Evolutionary conservation across 257 asterid species (phyloP).

Genomic region (Solanum neorickii): DNA sequence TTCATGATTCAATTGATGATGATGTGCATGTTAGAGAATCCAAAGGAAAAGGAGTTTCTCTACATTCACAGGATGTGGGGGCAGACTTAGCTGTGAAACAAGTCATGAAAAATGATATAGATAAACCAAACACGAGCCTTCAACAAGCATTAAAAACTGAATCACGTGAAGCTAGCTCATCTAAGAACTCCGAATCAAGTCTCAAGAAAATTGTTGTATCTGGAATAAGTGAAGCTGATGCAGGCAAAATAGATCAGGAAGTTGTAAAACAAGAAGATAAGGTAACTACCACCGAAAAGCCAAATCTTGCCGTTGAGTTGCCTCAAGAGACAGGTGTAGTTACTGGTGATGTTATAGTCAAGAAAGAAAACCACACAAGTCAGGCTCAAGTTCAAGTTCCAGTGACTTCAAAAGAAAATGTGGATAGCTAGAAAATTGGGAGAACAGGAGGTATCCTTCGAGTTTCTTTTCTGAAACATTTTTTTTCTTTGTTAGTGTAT

Average conservation of each 20-base stretch:
- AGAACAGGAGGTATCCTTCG: neutral
- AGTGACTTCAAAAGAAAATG: neutral
- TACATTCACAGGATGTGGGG: neutral
- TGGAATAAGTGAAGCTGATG: neutral
- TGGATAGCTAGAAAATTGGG: neutral
- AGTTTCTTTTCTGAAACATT: neutral
- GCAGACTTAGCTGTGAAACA: neutral
- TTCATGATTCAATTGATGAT: neutral
- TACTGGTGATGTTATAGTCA: conserved; percentile 7
- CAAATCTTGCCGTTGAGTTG: neutral
- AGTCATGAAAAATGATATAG: neutral
- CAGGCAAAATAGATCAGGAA: neutral
- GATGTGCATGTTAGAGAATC: neutral
- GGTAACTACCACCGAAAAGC: neutral
- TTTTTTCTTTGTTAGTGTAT: neutral
- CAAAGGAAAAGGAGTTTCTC: neutral
- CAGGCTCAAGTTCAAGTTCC: conserved; percentile 3
- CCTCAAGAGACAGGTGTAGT: neutral
- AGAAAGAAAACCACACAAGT: conserved; percentile 3
- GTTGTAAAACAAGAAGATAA: neutral
- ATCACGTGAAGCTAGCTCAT: neutral
- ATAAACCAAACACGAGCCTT: neutral
- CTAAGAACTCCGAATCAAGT: neutral
- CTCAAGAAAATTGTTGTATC: neutral
- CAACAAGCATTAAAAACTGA: neutral